Evolutionary conservation across 2,329 filamentous ascomycete species (phyloP).

Genomic region (Talaromyces sp.): DNA sequence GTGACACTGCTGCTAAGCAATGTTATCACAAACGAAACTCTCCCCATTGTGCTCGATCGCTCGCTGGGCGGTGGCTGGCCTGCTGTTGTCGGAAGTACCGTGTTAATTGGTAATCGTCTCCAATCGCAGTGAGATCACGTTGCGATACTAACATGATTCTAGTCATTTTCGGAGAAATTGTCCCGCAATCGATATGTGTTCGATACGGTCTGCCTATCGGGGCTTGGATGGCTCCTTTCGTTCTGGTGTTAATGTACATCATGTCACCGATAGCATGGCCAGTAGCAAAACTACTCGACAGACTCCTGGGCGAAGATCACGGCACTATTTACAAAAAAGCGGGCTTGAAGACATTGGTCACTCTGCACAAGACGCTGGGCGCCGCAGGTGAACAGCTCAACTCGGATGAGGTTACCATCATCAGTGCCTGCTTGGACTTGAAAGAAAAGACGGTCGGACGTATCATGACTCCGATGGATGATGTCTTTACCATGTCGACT

Average conservation of each 20-base stretch:
- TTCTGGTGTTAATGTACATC: constrained; percentile 85
- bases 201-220: constrained; percentile 94
- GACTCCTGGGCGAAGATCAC: constrained; percentile 87
- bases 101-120: constrained; percentile 63
- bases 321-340: constrained; percentile 98
- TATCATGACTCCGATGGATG: constrained; percentile 98
- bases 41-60: constrained; percentile 90
- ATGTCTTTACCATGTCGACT: constrained; percentile 95
- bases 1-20: constrained; percentile 92
- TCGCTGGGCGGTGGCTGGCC: constrained; percentile 93
- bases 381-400: constrained; percentile 82
- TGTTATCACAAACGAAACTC: constrained; percentile 95
- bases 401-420: constrained; percentile 97
- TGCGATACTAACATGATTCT: constrained; percentile 8
- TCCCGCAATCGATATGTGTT: constrained; percentile 93
- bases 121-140: background rate
- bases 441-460: constrained; percentile 93
- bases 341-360: constrained; percentile 92
- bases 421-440: constrained; percentile 90
- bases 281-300: constrained; percentile 91
- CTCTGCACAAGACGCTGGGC: constrained; percentile 86
- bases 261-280: constrained; percentile 89
- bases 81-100: constrained; percentile 86
- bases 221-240: constrained; percentile 85
- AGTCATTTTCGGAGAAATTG: constrained; percentile 98